These are phyloP conservation scores for Elsinoe batatas DNA, from an alignment of 2,329 filamentous ascomycete species.

Conservation along the genomic window DNA sequence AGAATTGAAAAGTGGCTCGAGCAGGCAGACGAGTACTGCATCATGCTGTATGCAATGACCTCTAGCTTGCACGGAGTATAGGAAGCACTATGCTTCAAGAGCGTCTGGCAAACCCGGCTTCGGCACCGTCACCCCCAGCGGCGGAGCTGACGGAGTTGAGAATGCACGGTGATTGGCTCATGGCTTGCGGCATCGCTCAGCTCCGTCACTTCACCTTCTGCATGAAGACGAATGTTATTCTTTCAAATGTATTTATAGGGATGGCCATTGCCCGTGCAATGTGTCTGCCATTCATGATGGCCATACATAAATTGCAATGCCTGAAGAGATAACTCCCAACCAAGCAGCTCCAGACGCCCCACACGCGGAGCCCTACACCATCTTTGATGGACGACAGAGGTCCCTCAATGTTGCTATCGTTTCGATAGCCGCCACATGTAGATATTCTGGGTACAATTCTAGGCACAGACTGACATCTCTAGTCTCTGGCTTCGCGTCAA, in stretches of 20 bases:
- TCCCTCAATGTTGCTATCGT: constrained; percentile 38
- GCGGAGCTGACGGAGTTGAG: neutral
- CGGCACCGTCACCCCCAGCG: too few relatives aligned
- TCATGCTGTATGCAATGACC: constrained; percentile 43
- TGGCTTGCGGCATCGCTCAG: neutral
- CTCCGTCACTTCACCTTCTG: neutral
- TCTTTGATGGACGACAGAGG: constrained; percentile 43
- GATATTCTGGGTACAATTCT: neutral
- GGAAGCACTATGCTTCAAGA: neutral
- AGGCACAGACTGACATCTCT: neutral
- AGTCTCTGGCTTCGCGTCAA: constrained; percentile 35
- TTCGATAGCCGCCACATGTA: constrained; percentile 30
- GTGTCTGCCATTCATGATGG: neutral
- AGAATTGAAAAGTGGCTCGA: constrained; percentile 44
- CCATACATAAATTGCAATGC: too few relatives aligned
- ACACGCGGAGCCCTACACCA: constrained; percentile 33
- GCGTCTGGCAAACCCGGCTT: too few relatives aligned
- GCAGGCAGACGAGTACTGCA: constrained; percentile 44
- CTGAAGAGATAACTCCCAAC: too few relatives aligned
- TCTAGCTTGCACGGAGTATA: neutral
- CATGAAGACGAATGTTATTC: neutral
- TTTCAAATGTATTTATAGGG: neutral
- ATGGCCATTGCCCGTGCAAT: neutral
- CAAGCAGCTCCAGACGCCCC: neutral
- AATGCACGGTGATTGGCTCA: neutral